phyloP scores from a whole-genome alignment of 352 stramenopile genomes.

The Globisporangium cederbergense region DNA sequence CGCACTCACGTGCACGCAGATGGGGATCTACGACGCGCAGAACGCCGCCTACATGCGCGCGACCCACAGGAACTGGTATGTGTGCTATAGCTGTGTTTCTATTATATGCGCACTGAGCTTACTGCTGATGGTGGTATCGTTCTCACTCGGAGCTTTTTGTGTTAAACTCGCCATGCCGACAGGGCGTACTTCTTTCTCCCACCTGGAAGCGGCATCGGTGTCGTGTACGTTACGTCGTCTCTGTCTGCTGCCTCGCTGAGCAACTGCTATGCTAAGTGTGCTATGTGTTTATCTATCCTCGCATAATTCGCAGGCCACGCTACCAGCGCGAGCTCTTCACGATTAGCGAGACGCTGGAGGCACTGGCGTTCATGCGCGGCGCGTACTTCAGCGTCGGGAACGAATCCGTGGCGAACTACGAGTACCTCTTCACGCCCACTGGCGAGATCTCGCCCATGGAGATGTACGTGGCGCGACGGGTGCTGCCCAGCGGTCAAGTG shows the following conservation, averaged over 20 bases:
- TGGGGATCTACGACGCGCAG: conserved; percentile 74
- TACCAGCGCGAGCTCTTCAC: conserved; percentile 72
- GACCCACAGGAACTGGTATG: conserved; percentile 77
- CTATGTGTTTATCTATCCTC: not conserved
- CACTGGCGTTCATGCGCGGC: conserved; percentile 62
- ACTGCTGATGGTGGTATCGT: not conserved
- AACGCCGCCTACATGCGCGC: conserved; percentile 84
- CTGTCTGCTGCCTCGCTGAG: not conserved
- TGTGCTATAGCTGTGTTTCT: not conserved
- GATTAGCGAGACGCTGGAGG: conserved; percentile 65
- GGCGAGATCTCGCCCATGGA: conserved; percentile 33
- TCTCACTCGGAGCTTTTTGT: not conserved
- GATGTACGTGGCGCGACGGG: conserved; percentile 30
- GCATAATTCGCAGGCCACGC: conserved; percentile 26
- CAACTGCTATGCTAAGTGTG: not conserved
- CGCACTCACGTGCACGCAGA: conserved; percentile 63
- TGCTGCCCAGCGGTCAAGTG: conserved; percentile 28
- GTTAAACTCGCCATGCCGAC: not conserved
- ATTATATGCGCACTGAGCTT: not conserved
- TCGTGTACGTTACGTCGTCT: conserved; percentile 29
- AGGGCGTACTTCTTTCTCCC: conserved; percentile 86
- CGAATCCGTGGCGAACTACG: conserved; percentile 77
- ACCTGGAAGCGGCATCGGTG: conserved; percentile 41
- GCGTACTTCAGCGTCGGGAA: conserved; percentile 77
- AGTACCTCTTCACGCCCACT: conserved; percentile 36